Evolutionary conservation across 805 yeast species (phyloP), one percentile per base, ranked within the genome.

Genomic region (Schwanniomyces occidentalis): DNA sequence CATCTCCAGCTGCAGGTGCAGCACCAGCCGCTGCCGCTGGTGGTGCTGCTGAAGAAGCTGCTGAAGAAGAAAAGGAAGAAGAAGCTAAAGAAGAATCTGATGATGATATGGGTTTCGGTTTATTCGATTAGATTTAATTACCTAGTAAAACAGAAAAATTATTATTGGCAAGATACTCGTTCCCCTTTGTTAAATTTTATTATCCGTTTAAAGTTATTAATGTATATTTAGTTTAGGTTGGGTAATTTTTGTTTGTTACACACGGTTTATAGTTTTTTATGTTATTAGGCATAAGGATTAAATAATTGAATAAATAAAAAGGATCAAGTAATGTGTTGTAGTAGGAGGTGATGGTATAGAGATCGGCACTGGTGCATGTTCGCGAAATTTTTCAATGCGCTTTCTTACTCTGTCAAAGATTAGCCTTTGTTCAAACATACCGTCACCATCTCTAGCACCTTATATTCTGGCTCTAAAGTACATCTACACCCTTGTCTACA

Each of bases 81-180:
- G 65, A 56, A 47, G 62, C 52, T 30, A 48, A 56, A 49, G 61
- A 59, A 51, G 61, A 56, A 44, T 49, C 53, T 43, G 63, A 56
- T 49, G 67, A 61, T 44, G 71, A 63, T 57, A 63, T 63, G 68
- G 71, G 69, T 44, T 61, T 64, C 61, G 69, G 71, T 59, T 63
- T 65, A 56, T 65, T 65, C 58, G 71, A 65, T 61, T 65, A 64
- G 52, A 46, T 43, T 18, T 27, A 22, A 13, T 22, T n/a, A 17
- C 12, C 18, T 27, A 17, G 14, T 15, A 27, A 27, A 15, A 27
- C 9, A 9, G 9, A 12, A 27, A 18, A 18, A n/a, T 27, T 17
- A 17, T 18, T 18, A 27, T 18, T 18, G 18, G 22, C 23, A 17
- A 27, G n/a, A n/a, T 27, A 17, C 23, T n/a, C 23, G 9, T 10